Conservation (phyloP, 2,329 filamentous ascomycete species). For the Fusarium algeriense region DNA sequence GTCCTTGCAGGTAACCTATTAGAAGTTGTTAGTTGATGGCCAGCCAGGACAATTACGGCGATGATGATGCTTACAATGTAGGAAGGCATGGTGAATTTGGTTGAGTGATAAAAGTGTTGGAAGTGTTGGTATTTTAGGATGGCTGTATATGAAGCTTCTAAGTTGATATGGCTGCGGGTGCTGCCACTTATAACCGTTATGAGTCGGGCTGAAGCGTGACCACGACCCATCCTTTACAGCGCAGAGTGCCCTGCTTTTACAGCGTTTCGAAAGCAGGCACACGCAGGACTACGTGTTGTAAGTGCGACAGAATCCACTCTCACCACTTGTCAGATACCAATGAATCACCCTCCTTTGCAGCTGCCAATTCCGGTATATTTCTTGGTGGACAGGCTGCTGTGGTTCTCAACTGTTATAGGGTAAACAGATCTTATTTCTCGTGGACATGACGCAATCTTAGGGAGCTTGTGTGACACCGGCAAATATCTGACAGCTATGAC, state of each 20-base stretch:
- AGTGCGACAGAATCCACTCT: conserved; percentile 31
- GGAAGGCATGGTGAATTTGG: conserved; percentile 61
- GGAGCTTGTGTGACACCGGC: conserved; percentile 10
- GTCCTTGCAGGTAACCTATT: conserved; percentile 83
- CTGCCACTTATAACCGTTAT: conserved; percentile 43
- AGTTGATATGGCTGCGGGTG: conserved; percentile 29
- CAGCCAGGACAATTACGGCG: background rate
- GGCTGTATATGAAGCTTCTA: conserved; percentile 31
- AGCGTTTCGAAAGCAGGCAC: conserved; percentile 7
- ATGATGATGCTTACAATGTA: conserved; percentile 63
- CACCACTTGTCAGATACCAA: conserved; percentile 21
- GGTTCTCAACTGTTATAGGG: conserved; percentile 36
- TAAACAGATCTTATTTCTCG: conserved; percentile 16
- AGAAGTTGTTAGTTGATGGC: conserved; percentile 28
- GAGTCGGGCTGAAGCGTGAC: conserved; percentile 43
- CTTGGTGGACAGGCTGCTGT: conserved; percentile 14
- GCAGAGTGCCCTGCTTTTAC: conserved; percentile 29
- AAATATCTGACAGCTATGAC: conserved; percentile 26
- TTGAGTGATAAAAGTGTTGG: conserved; percentile 30
- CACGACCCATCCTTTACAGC: conserved; percentile 31
- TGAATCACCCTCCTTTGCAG: conserved; percentile 31
- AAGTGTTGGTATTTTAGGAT: conserved; percentile 26
- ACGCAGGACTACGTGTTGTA: conserved; percentile 28
- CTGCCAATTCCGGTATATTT: conserved; percentile 20
- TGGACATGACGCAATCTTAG: conserved; percentile 38